These are phyloP conservation scores for Aspergillus sp. DNA, from an alignment of 2,329 filamentous ascomycete genomes.

Conservation along the genomic window DNA sequence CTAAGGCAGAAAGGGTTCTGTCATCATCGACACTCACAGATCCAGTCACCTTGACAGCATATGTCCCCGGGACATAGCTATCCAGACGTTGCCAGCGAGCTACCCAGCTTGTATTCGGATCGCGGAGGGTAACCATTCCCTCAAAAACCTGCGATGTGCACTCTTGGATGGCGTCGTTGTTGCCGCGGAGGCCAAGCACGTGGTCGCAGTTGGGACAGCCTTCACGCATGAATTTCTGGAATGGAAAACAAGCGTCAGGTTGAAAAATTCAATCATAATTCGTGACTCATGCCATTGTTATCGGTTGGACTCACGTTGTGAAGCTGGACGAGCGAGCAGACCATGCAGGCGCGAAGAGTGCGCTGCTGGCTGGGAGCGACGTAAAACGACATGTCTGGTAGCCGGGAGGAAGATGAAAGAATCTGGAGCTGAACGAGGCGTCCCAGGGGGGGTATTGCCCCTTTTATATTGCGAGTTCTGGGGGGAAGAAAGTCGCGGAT, in stretches of 20 bases:
- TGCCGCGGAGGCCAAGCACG: conserved; percentile 76
- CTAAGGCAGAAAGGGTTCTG: background rate
- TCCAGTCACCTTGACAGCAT: conserved; percentile 91
- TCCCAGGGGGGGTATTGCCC: background rate
- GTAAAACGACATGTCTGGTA: conserved; percentile 52
- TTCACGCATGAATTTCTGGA: conserved; percentile 73
- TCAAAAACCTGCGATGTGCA: conserved; percentile 97
- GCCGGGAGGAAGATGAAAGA: background rate
- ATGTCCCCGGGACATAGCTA: conserved; percentile 80
- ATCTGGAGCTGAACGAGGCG: background rate
- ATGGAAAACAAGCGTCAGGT: background rate
- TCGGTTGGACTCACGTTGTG: conserved; percentile 53
- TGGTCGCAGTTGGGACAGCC: conserved; percentile 97
- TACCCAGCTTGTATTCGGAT: conserved; percentile 85
- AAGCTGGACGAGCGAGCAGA: conserved; percentile 91
- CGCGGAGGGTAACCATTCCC: conserved; percentile 77
- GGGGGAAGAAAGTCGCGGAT: background rate
- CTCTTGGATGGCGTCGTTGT: conserved; percentile 75
- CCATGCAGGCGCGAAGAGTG: conserved; percentile 94
- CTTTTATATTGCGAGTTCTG: background rate
- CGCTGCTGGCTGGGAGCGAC: conserved; percentile 72
- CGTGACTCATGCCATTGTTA: background rate
- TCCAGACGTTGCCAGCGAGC: conserved; percentile 95
- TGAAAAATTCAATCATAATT: background rate
- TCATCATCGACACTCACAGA: conserved; percentile 41